These are phyloP conservation scores for Vanrija sp. DNA, from an alignment of 1,284 basidiomycete genomes.

Conservation along the genomic window DNA sequence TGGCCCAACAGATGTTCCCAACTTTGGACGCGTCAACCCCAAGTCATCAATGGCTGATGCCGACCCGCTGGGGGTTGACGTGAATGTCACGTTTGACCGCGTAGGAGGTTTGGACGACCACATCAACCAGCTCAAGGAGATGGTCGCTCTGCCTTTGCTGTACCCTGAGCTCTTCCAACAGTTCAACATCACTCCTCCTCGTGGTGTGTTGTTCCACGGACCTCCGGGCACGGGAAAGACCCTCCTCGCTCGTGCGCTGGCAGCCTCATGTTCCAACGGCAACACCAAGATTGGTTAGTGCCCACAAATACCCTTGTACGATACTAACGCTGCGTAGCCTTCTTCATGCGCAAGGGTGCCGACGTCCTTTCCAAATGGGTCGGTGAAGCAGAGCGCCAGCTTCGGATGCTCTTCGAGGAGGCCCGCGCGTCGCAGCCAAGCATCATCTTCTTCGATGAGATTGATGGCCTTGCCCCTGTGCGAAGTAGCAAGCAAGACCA, in stretches of 20 bases:
- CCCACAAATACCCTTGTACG: not conserved
- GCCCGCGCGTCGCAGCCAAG: constrained; percentile 87
- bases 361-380: constrained; percentile 99
- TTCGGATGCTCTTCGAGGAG: constrained; percentile 94
- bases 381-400: constrained; percentile 94
- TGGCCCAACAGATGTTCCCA: constrained; percentile 53
- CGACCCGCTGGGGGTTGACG: constrained; percentile 90
- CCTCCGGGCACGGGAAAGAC: constrained; percentile 90
- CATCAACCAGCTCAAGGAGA: constrained; percentile 96
- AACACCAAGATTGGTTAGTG: constrained; percentile 82
- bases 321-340: constrained; percentile 58
- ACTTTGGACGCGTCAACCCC: constrained; percentile 47
- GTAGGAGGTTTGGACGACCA: constrained; percentile 97
- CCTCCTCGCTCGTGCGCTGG: constrained; percentile 84
- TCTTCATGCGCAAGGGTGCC: constrained; percentile 99
- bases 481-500: constrained; percentile 98
- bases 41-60: constrained; percentile 80
- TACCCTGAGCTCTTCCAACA: constrained; percentile 98
- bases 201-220: constrained; percentile 95
- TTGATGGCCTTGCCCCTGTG: constrained; percentile 94
- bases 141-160: constrained; percentile 91
- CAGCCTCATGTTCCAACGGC: constrained; percentile 84
- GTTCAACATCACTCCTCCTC: constrained; percentile 89
- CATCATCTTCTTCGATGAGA: constrained; percentile 99
- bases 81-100: constrained; percentile 91